Evolutionary conservation across 176 grass and related monocot genomes (phyloP).

Genomic region (Urochloa ruziziensis): DNA sequence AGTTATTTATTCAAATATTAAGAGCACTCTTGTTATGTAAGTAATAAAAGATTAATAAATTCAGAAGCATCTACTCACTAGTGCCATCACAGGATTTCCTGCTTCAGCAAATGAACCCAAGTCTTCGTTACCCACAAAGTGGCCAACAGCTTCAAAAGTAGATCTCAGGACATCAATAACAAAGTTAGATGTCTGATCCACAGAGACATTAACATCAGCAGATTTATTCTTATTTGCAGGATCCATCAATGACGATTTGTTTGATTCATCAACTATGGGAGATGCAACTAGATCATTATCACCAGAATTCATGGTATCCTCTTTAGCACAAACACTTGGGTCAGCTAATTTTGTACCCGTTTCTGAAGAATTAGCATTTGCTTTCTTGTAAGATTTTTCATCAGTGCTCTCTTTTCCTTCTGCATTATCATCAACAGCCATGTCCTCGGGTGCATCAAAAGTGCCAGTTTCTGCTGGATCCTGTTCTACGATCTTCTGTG

Average conservation of each 20-base stretch:
- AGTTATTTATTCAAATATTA: constrained; percentile 21
- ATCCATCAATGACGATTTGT: constrained; percentile 24
- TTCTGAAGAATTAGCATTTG: constrained; percentile 18
- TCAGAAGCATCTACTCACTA: constrained; percentile 34
- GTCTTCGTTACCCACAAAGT: constrained; percentile 46
- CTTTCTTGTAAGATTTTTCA: constrained; percentile 24
- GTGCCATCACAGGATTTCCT: constrained; percentile 79
- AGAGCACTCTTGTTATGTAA: not conserved
- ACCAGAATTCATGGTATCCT: not conserved
- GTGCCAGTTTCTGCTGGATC: constrained; percentile 27
- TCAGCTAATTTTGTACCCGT: constrained; percentile 15
- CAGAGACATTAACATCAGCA: constrained; percentile 1
- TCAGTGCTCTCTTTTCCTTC: constrained; percentile 32
- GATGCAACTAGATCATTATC: not conserved
- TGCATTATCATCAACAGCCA: constrained; percentile 44
- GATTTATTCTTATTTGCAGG: not conserved
- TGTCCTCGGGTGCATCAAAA: constrained; percentile 27
- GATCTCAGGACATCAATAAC: constrained; percentile 57
- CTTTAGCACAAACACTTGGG: constrained; percentile 33
- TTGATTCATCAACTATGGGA: constrained; percentile 5
- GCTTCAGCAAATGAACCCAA: constrained; percentile 68
- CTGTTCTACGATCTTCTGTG: constrained; percentile 8
- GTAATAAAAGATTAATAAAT: not conserved
- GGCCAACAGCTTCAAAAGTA: constrained; percentile 66
- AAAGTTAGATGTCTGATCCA: constrained; percentile 32